Evolutionary conservation across 768 basidiomycete genomes (phyloP).

Genomic region (Mrakia blollopis): DNA sequence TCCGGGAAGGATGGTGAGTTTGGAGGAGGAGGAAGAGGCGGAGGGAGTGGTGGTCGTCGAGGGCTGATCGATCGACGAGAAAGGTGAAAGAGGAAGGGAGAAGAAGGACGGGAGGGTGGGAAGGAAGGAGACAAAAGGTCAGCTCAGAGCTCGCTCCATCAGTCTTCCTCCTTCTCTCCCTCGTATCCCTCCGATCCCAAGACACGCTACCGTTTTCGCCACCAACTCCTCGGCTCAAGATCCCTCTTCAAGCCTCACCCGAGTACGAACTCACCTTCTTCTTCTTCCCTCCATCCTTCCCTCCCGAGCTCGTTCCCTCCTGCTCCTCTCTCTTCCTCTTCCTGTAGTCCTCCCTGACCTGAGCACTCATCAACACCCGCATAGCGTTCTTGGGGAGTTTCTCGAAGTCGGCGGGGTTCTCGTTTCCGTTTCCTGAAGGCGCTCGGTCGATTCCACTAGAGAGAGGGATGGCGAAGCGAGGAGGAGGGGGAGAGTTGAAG

Average conservation of each 20-base stretch:
- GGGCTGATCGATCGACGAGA: neutral
- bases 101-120: neutral
- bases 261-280: neutral
- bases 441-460: constrained; percentile 12
- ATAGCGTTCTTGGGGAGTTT: constrained; percentile 28
- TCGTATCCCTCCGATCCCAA: too few species aligned
- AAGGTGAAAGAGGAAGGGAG: too few species aligned
- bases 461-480: neutral
- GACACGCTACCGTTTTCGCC: too few species aligned
- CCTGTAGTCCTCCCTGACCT: constrained; percentile 25
- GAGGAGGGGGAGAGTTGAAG: neutral
- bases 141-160: neutral
- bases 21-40: constrained; percentile 5
- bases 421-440: constrained; percentile 4
- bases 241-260: neutral
- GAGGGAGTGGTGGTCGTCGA: neutral
- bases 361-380: constrained; percentile 25
- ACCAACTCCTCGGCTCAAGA: constrained; percentile 6
- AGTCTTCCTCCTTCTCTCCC: neutral
- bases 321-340: neutral
- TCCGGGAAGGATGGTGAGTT: constrained; percentile 23
- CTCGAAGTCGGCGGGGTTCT: constrained; percentile 7
- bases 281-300: neutral
- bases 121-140: neutral
- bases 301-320: neutral